These are phyloP conservation scores for Tilletia walkeri DNA, from an alignment of 1,284 basidiomycete genomes.

Conservation along the genomic window DNA sequence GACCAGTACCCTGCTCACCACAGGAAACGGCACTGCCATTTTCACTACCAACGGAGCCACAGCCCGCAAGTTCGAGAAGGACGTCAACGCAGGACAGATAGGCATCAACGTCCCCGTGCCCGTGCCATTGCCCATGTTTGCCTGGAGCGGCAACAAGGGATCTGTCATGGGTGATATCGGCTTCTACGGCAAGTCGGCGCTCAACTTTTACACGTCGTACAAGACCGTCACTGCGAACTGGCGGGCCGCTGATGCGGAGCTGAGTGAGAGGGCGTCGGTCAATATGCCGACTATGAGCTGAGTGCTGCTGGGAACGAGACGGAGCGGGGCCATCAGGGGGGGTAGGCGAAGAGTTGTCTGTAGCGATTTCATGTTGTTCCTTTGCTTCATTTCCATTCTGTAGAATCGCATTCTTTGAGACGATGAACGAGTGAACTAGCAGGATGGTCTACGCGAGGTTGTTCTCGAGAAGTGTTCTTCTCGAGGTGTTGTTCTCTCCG, in stretches of 20 bases:
- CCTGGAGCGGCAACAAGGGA: constrained; percentile 87
- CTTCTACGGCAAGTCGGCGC: constrained; percentile 44
- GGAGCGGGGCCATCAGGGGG: too few species aligned
- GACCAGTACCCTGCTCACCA: not conserved
- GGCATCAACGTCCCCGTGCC: constrained; percentile 85
- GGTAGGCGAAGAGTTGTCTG: too few species aligned
- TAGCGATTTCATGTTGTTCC: too few species aligned
- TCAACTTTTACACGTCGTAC: constrained; percentile 47
- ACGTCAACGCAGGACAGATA: constrained; percentile 82
- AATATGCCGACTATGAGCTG: constrained; percentile 51
- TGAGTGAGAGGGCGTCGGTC: constrained; percentile 36
- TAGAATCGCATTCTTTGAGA: too few species aligned
- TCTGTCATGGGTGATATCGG: constrained; percentile 69
- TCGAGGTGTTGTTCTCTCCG: too few species aligned
- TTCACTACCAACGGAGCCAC: constrained; percentile 97
- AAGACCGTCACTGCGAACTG: constrained; percentile 44
- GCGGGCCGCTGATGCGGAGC: constrained; percentile 37
- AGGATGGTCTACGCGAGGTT: too few species aligned
- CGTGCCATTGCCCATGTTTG: constrained; percentile 77
- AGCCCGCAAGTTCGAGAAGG: constrained; percentile 85
- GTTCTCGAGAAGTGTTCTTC: too few species aligned
- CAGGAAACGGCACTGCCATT: constrained; percentile 87
- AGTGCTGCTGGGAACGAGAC: not conserved
- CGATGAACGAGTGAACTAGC: too few species aligned
- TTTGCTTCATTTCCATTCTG: too few species aligned